Evolutionary conservation across 805 yeast genomes (phyloP), one percentile per base, ranked within the genome.

Genomic region (Candida silvicultrix): DNA sequence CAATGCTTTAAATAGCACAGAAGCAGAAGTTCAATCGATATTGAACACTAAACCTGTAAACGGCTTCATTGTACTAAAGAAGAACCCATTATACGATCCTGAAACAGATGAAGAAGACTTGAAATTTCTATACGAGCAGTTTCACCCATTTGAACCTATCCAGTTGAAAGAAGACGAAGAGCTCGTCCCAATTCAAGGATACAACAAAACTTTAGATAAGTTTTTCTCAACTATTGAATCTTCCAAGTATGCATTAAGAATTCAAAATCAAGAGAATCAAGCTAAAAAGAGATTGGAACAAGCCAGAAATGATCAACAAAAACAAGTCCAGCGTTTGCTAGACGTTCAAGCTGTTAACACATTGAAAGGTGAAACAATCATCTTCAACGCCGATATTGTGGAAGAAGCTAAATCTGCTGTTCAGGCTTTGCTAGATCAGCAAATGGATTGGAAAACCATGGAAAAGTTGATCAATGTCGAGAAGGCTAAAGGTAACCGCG

Each of bases 381-480:
- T 86, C 49, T 67, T 74, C 34, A 73, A 85, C 60, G 84, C 92
- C 5, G 80, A 80, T 23, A 54, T 78, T 22, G 89, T 90, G 5
- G 94, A 85, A 42, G 77, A 78, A 16, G 89, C 94, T 41, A 83
- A 78, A 48, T 63, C 60, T 8, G 82, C 85, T 2, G 85, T 92
- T 5, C 84, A 82, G 48, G 67, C 70, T 1, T 66, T 89, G 45
- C 50, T 89, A 5, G 81, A 83, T 46, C 94, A 87, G 58, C 90
- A 87, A 51, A 87, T 89, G 88, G 97, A 92, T 61, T 92, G 99
- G 99, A 77, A 78, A 38, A 84, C 88, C 49, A 90, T 90, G 50
- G 96, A 85, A 59, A 80, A 81, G 50, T 65, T 85, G 47, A 81
- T 92, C 43, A 67, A 74, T 41, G 71, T 80, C 43, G 96, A 92